Evolutionary conservation across 495 filamentous ascomycete genomes (phyloP).

Genomic region (Trichocladium uniseriatum): DNA sequence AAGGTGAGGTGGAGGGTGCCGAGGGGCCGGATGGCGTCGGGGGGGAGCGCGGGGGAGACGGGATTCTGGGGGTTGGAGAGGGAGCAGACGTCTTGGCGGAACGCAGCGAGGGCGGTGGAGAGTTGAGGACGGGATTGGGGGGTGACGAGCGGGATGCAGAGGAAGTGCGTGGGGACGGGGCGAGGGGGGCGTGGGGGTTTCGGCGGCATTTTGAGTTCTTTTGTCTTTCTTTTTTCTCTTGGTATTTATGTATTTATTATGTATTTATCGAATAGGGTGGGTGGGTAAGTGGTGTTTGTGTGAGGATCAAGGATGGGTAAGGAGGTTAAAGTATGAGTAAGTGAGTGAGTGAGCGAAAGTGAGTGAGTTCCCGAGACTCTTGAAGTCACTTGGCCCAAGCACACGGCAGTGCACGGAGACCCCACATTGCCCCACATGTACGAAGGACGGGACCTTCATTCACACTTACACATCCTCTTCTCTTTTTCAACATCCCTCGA

Average conservation of each 20-base stretch:
- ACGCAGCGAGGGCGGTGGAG: conserved; percentile 47
- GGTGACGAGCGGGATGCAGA: conserved; percentile 73
- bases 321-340: too few relatives aligned
- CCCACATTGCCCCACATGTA: too few relatives aligned
- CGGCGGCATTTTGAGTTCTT: conserved; percentile 1
- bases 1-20: conserved; percentile 79
- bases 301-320: too few relatives aligned
- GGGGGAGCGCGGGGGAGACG: conserved; percentile 27
- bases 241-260: background rate
- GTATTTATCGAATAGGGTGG: too few relatives aligned
- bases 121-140: conserved; percentile 53
- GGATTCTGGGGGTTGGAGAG: background rate
- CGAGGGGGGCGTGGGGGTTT: conserved; percentile 10
- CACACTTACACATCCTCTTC: too few relatives aligned
- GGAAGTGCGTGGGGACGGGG: conserved; percentile 66
- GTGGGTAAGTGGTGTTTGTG: too few relatives aligned
- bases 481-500: too few relatives aligned
- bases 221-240: background rate
- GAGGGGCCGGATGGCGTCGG: conserved; percentile 61
- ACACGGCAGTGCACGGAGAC: too few relatives aligned
- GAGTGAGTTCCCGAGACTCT: too few relatives aligned
- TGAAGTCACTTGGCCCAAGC: too few relatives aligned
- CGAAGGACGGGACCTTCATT: too few relatives aligned
- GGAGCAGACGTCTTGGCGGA: conserved; percentile 47
- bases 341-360: too few relatives aligned